phyloP scores from a whole-genome alignment of 177 flowering plant species.

The Vitis hybrid region DNA sequence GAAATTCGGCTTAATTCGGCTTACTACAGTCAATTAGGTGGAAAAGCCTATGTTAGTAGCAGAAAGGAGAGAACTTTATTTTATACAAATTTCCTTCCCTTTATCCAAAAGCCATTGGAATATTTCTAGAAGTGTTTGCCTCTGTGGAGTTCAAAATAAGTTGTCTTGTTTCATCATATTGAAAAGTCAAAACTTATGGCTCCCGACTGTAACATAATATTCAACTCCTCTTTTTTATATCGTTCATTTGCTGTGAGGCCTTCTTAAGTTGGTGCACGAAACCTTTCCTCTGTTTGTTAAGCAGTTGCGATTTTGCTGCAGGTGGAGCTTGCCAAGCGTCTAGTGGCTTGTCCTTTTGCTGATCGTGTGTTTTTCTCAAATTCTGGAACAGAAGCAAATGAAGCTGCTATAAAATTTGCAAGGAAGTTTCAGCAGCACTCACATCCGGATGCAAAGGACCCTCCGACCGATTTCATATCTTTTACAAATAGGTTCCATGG shows the following conservation, averaged over 20 bases:
- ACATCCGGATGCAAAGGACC: conserved; percentile 45
- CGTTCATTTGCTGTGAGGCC: background rate
- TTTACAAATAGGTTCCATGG: conserved; percentile 86
- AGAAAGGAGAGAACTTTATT: no score
- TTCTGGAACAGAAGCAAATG: conserved; percentile 97
- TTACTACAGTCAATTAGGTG: no score
- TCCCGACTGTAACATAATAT: no score
- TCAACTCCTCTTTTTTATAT: conserved; percentile 1
- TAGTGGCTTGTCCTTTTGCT: conserved; percentile 75
- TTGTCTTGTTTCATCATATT: no score
- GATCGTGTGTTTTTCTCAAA: conserved; percentile 88
- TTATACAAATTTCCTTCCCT: no score
- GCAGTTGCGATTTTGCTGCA: conserved; percentile 23
- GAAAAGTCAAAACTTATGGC: no score
- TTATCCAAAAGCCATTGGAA: no score
- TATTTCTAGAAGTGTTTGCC: no score
- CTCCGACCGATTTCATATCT: conserved; percentile 70
- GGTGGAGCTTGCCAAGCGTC: conserved; percentile 81
- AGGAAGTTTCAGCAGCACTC: conserved; percentile 71
- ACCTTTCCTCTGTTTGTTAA: background rate
- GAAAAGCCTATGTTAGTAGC: no score
- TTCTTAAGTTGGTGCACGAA: background rate
- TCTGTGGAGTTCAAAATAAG: no score
- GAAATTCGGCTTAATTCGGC: no score
- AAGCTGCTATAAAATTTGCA: conserved; percentile 93